A percentile compares a stretch with the other conserved stretches of the same genome.
Evolutionary conservation across 2,329 filamentous ascomycete genomes (phyloP).

Genomic region (Cordyceps javanica): DNA sequence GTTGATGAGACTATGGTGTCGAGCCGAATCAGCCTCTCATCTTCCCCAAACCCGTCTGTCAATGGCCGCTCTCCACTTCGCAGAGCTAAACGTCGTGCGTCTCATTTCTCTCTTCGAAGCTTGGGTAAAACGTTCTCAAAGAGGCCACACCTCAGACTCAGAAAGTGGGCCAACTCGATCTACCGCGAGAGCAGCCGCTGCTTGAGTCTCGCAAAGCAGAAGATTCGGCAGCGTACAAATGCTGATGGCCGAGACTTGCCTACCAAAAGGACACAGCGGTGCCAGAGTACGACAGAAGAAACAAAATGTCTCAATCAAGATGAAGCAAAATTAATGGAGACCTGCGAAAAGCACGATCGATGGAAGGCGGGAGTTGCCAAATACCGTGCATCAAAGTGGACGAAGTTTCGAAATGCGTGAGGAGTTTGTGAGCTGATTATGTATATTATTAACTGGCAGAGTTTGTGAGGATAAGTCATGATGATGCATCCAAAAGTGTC

Average conservation of each 20-base stretch:
- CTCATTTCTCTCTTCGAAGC: constrained; percentile 25
- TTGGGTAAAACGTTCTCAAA: constrained; percentile 22
- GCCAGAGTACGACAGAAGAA: constrained; percentile 20
- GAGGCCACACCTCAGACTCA: constrained; percentile 22
- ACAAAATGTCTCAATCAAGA: constrained; percentile 20
- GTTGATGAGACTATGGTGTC: constrained; percentile 1
- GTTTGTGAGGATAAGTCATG: constrained; percentile 4
- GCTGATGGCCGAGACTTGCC: constrained; percentile 22
- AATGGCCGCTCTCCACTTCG: constrained; percentile 13
- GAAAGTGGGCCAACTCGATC: constrained; percentile 24
- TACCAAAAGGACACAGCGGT: constrained; percentile 24
- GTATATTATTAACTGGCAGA: background rate
- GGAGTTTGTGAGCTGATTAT: background rate
- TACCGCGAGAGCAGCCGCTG: constrained; percentile 21
- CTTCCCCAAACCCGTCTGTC: background rate
- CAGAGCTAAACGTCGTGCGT: constrained; percentile 27
- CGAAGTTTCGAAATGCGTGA: constrained; percentile 20
- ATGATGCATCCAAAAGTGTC: background rate
- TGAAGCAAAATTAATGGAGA: constrained; percentile 16
- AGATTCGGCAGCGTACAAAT: constrained; percentile 22
- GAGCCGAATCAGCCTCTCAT: constrained; percentile 5
- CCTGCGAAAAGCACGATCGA: constrained; percentile 24
- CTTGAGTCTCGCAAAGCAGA: constrained; percentile 21
- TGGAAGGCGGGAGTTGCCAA: constrained; percentile 30
- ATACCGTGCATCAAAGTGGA: constrained; percentile 28